Base-by-base conservation (phyloP, 352 stramenopile species). In the Peronospora destructor region DNA sequence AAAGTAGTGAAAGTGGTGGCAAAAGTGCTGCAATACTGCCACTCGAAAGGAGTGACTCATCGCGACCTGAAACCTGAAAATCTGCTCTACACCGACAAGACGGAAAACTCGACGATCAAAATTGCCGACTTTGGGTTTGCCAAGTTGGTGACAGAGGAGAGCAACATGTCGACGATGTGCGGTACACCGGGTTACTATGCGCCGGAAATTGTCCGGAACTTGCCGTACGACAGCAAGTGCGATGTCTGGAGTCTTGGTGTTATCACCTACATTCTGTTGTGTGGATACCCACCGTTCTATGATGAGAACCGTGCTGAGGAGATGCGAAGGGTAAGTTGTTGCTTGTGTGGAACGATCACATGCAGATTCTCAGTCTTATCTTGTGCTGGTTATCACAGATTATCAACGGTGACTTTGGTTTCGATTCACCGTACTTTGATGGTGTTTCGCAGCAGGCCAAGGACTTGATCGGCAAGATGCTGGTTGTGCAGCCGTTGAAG, bases 21-120 rank as follows among this genome's bases (percentile, higher is more conserved):
- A 23, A 85, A 91, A 37, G 86, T 87, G 19, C 65, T 97, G 13
- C 57, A 64, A 0, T 94, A 96, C 61, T 96, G 85, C 61, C 90
- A 97, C 67, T 52, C 55, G 6, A 46, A 73, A 49, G 73, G 87
- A 38, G 84, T 98, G 53, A 95, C 95, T 10, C 94, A 98, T 37
- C 84, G 91, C n/a, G 95, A 98, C 63, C 76, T 98, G 45, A 98
- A 98, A 62, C 93, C 95, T 10, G 91, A 98, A 72, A 98, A 98
- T 66, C 65, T 98, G 30, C 67, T 98, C 21, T 90, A 98, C 44
- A 60, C 76, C 6, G 70, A 85, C 60, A 70, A 79, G 19, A 83
- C 69, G 13, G 77, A 96, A 32, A 76, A 91, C 53, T 80, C 93
- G 6, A 59, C 82, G 45, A 94, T 99, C 57, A 98, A 98, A 67